Evolutionary conservation across 176 grass and related monocot genomes (phyloP).

Genomic region (Miscanthus lutarioriparius): DNA sequence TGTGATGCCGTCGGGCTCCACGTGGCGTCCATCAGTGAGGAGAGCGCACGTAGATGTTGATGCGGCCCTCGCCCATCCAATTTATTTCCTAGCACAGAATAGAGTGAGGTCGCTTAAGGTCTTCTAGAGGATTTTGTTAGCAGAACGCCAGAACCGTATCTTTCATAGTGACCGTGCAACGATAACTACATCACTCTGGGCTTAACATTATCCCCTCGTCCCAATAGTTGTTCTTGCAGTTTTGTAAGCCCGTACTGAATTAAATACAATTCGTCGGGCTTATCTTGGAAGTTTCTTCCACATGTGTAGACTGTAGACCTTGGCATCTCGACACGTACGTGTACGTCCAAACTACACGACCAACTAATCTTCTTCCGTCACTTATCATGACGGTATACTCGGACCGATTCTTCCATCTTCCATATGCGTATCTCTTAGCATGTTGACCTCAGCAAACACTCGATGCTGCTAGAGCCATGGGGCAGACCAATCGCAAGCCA

Average conservation of each 20-base stretch:
- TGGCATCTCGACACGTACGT: neutral
- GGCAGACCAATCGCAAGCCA: neutral
- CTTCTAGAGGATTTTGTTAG: neutral
- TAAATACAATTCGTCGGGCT: neutral
- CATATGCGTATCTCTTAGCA: neutral
- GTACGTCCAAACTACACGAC: neutral
- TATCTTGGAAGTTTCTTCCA: neutral
- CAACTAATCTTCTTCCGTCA: neutral
- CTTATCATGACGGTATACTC: neutral
- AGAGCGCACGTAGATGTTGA: no score
- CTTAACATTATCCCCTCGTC: neutral
- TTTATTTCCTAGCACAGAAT: no score
- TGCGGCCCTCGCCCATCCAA: no score
- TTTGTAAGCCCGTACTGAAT: neutral
- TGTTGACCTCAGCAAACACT: neutral
- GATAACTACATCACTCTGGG: neutral
- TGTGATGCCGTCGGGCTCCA: no score
- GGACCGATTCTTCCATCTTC: neutral
- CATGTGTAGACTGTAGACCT: neutral
- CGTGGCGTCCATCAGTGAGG: no score
- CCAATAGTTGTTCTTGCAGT: neutral
- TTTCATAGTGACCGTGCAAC: slow-evolving; percentile 12
- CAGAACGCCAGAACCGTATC: neutral
- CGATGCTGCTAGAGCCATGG: neutral
- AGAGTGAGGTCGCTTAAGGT: neutral